Percentiles rank a stretch among this genome's conserved stretches.
Evolutionary conservation across 305 asterid species (phyloP).

Genomic region (Fraxinus dipetala): DNA sequence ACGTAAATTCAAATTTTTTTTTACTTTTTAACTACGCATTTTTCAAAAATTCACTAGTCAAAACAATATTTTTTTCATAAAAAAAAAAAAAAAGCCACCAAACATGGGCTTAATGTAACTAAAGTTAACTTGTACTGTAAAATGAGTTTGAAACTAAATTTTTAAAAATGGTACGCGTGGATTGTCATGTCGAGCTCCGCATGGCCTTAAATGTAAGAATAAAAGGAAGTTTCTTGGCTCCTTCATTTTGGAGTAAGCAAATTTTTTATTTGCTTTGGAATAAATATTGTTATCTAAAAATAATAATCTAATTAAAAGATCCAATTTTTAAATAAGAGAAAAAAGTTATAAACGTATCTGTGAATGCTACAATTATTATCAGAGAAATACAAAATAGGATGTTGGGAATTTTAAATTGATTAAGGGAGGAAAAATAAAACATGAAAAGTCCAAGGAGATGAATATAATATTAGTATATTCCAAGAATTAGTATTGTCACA

Average conservation of each 20-base stretch:
- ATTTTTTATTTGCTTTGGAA: not conserved
- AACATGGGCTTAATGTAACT: no score
- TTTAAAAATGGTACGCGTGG: no score
- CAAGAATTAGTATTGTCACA: not conserved
- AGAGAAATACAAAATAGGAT: not conserved
- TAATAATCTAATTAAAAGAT: not conserved
- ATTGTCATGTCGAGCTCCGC: no score
- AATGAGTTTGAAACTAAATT: no score
- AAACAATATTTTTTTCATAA: no score
- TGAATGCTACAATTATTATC: not conserved
- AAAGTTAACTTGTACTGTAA: no score
- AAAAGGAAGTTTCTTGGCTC: not conserved
- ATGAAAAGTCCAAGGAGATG: not conserved
- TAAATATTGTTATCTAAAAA: not conserved
- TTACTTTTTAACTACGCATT: no score
- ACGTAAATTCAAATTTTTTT: no score
- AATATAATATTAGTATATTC: no score
- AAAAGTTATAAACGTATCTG: not conserved
- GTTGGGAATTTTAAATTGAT: not conserved
- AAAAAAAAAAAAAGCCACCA: no score
- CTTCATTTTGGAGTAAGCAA: not conserved
- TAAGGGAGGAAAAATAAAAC: not conserved
- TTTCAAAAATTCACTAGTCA: no score
- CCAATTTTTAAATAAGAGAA: not conserved
- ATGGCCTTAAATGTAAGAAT: not conserved